Evolutionary conservation across 768 basidiomycete species (phyloP), one percentile per base, ranked within the genome.

Genomic region (Tulasnella sp.): DNA sequence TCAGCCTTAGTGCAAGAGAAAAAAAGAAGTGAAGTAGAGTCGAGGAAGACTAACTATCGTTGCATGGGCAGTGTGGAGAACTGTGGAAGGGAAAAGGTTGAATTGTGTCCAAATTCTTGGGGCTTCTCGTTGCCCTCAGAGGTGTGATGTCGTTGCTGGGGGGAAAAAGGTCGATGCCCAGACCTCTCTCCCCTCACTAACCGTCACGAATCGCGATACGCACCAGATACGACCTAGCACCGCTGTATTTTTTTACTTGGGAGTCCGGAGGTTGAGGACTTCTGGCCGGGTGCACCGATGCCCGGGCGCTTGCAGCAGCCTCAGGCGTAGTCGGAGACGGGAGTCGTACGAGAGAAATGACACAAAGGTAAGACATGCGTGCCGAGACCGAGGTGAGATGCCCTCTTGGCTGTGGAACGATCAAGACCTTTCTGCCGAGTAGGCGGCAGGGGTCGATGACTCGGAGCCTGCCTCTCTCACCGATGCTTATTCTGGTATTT

Each of bases 1-100:
- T 67, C 61, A 67, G 61, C 61, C 61, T 32, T 29, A 35, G 61
- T 67, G 61, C 61, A 67, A 67, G 61, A 67, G 61, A 67, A 67
- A 29, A 67, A 67, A 29, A 67, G 61, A 67, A 67, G 61, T 67
- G 26, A 67, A 26, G 55, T 57, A 9, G 16, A 42, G 10, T 42
- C 5, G 35, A 35, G 42, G 48, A 48, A 51, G 51, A 51, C 51
- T 51, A 51, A 51, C 51, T 6, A 51, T 51, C 16, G 51, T 51
- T 51, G n/a, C 51, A 51, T 51, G 23, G 35, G 51, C 51, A 20
- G 51, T 51, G 61, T 18, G 29, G 32, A 29, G 10, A 55, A 10
- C 5, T 55, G n/a, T 10, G 61, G 13, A 35, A 2, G 32, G 32
- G 16, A 35, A 67, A 67, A 67, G 61, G 61, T 35, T 67, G 61